Conservation (phyloP, 805 yeast species). For the Priceomyces haplophilus region DNA sequence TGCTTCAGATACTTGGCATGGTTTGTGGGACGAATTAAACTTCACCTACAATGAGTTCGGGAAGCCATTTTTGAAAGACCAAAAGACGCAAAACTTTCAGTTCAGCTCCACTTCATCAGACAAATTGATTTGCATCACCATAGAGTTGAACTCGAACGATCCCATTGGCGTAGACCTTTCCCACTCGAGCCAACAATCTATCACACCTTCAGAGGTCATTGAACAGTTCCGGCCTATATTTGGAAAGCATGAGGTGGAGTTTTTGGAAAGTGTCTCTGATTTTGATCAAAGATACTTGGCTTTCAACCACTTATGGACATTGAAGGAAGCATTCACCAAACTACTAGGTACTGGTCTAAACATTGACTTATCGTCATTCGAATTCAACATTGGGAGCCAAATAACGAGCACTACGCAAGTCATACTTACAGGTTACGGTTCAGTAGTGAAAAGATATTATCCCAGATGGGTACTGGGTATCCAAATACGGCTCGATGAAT, state of each 20-base stretch:
- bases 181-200: slow-evolving; percentile 26
- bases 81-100: slow-evolving; percentile 22
- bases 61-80: slow-evolving; percentile 46
- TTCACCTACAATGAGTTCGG: slow-evolving; percentile 45
- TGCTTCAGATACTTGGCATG: slow-evolving; percentile 3
- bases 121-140: slow-evolving; percentile 44
- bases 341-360: slow-evolving; percentile 57
- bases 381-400: slow-evolving; percentile 10
- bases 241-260: slow-evolving; percentile 29
- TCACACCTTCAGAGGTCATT: slow-evolving; percentile 26
- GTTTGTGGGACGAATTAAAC: slow-evolving; percentile 21
- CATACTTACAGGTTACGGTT: not conserved
- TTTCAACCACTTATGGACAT: slow-evolving; percentile 69
- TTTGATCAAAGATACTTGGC: slow-evolving; percentile 19
- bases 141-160: slow-evolving; percentile 23
- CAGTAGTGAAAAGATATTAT: not conserved
- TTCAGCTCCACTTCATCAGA: slow-evolving; percentile 65
- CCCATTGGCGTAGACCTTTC: slow-evolving; percentile 40
- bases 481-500: not conserved
- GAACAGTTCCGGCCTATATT: slow-evolving; percentile 44
- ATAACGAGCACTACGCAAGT: not conserved
- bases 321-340: slow-evolving; percentile 75
- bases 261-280: slow-evolving; percentile 21
- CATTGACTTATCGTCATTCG: slow-evolving; percentile 19
- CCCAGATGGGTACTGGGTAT: not conserved